Evolutionary conservation across 2,329 filamentous ascomycete species (phyloP), one percentile per base, ranked within the genome.

Genomic region (Xylaria hypoxylon): DNA sequence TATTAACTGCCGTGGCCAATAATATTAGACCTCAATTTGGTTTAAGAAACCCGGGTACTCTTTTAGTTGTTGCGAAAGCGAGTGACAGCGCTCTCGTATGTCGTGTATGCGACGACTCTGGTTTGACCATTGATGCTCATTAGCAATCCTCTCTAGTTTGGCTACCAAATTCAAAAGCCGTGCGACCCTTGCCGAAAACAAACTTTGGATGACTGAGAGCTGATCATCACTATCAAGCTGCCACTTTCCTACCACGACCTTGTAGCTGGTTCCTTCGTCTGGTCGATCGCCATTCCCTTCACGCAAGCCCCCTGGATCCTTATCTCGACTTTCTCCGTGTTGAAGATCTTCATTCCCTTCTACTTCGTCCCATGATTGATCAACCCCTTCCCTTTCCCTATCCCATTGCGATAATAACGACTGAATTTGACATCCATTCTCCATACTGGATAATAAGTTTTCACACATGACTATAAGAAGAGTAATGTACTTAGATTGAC

Each of bases 391-490:
- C 13, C 11, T n/a, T 42, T 40, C 35, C 13, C 11, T n/a, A 28
- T 26, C 8, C 35, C 52, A 19, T 5, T n/a, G 35, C 52, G 10
- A 38, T 7, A 22, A 28, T 24, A 15, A 40, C 13, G 51, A 26
- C 22, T 55, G 52, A 42, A 42, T 42, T 28, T 55, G 35, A 13
- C 35, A 55, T 28, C 22, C 52, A 19, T 24, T 24, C 26, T 55
- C 35, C 52, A 55, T 55, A 19, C 52, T 55, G 3, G 22, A 40
- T n/a, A 55, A 22, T 42, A 42, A 42, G 35, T 28, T 17, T 26
- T 55, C 52, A 40, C 33, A 40, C 51, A 42, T 55, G 52, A 42
- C 52, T 28, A 55, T 55, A 35, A 55, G 17, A 44, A 55, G 52
- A 55, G 52, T 55, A 24, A 44, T 55, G 8, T 55, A 55, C 19